These are phyloP conservation scores for Exophiala bonariae DNA, from an alignment of 2,329 filamentous ascomycete genomes.

Conservation along the genomic window DNA sequence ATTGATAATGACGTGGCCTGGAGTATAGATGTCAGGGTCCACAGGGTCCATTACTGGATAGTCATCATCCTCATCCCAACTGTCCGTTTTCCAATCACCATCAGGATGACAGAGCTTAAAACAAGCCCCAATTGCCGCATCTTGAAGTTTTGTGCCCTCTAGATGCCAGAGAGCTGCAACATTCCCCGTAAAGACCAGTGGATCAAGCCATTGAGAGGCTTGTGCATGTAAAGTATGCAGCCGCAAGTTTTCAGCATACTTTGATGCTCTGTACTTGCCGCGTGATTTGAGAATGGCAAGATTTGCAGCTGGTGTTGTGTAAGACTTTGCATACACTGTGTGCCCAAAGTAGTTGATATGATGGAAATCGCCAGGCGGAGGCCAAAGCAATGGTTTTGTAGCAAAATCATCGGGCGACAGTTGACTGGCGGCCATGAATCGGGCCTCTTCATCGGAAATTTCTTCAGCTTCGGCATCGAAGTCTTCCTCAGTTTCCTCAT, in stretches of 20 bases:
- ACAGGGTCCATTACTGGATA: slow-evolving; percentile 6
- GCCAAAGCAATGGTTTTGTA: not conserved
- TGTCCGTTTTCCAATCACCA: slow-evolving; percentile 12
- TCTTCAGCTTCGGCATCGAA: slow-evolving; percentile 3
- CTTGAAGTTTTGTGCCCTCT: slow-evolving; percentile 13
- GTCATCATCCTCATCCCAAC: slow-evolving; percentile 8
- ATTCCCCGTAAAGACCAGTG: slow-evolving; percentile 14
- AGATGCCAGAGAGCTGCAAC: slow-evolving; percentile 6
- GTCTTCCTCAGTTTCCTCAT: slow-evolving; percentile 4
- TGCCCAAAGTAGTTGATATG: slow-evolving; percentile 20
- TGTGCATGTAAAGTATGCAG: slow-evolving; percentile 6
- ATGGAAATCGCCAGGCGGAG: slow-evolving; percentile 9
- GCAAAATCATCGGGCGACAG: too few species aligned
- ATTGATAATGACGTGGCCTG: slow-evolving; percentile 13
- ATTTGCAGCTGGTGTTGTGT: slow-evolving; percentile 15
- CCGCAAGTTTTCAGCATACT: slow-evolving; percentile 5
- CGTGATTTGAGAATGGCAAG: slow-evolving; percentile 18
- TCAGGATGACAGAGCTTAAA: slow-evolving; percentile 10
- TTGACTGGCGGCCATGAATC: too few species aligned
- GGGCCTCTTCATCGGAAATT: too few species aligned
- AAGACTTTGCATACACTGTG: slow-evolving; percentile 11
- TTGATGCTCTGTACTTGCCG: slow-evolving; percentile 10
- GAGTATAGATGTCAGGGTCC: not conserved
- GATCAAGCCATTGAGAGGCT: slow-evolving; percentile 16
- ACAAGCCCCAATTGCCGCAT: slow-evolving; percentile 13